Conservation (phyloP, 2,329 filamentous ascomycete species). For the Arthrocladium fulminans region DNA sequence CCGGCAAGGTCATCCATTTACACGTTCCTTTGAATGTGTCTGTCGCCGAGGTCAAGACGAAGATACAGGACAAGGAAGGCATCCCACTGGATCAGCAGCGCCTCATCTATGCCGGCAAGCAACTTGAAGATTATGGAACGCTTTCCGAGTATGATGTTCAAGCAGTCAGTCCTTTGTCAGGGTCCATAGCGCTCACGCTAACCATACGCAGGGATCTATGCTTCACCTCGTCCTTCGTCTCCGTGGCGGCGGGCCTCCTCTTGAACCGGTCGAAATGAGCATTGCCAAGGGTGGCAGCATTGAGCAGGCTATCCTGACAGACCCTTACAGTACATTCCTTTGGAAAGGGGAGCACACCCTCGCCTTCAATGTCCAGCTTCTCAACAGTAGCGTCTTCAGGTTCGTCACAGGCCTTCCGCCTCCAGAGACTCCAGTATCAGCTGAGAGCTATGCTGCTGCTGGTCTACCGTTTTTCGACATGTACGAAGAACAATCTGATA, state of each 20-base stretch:
- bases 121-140: conserved; percentile 98
- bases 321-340: conserved; percentile 18
- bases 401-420: conserved; percentile 30
- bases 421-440: conserved; percentile 29
- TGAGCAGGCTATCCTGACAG: conserved; percentile 31
- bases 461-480: conserved; percentile 33
- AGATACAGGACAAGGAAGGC: conserved; percentile 80
- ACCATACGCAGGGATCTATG: conserved; percentile 7
- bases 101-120: conserved; percentile 99
- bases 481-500: conserved; percentile 8
- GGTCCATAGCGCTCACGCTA: not conserved
- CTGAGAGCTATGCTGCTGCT: conserved; percentile 26
- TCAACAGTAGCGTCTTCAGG: conserved; percentile 15
- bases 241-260: conserved; percentile 15
- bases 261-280: conserved; percentile 24
- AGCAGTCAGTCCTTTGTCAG: not conserved
- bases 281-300: conserved; percentile 36
- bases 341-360: conserved; percentile 27
- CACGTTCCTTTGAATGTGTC: not conserved
- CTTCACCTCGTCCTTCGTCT: conserved; percentile 21
- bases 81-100: conserved; percentile 99
- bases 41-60: not conserved
- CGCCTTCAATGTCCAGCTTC: conserved; percentile 21
- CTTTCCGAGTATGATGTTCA: conserved; percentile 73
- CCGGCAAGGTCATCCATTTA: conserved; percentile 48